Percentiles rank a stretch among this genome's conserved stretches.
These are phyloP conservation scores for Madurella mycetomatis DNA, from an alignment of 2,329 filamentous ascomycete genomes.

Conservation along the genomic window DNA sequence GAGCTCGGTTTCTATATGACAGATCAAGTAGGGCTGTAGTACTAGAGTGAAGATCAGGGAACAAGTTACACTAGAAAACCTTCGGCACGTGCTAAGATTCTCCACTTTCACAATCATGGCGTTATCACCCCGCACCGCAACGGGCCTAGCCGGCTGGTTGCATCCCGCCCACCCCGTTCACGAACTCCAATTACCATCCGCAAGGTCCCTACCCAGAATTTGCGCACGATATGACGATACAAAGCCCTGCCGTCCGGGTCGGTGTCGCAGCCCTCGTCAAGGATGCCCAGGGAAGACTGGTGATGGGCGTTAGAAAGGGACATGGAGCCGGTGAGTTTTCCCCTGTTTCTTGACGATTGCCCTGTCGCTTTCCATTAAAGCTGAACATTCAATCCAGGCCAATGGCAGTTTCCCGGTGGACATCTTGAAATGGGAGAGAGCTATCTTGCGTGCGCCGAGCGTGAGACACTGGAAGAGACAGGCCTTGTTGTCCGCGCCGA, in stretches of 20 bases:
- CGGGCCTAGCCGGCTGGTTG: no score
- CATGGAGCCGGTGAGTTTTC: slow-evolving; percentile 43
- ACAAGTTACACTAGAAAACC: no score
- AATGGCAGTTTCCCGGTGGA: slow-evolving; percentile 65
- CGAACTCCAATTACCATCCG: not conserved
- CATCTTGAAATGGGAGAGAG: slow-evolving; percentile 68
- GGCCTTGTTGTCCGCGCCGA: slow-evolving; percentile 52
- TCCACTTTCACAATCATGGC: no score
- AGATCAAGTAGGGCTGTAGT: no score
- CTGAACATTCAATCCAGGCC: slow-evolving; percentile 11
- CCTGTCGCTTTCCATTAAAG: not conserved
- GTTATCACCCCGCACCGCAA: no score
- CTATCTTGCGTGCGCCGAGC: slow-evolving; percentile 56
- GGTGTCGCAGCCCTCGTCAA: slow-evolving; percentile 47
- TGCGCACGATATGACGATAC: slow-evolving; percentile 1
- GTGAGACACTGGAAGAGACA: slow-evolving; percentile 69
- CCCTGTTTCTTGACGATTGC: not conserved
- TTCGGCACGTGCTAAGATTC: no score
- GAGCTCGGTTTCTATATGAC: no score
- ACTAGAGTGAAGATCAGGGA: no score
- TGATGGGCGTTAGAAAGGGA: slow-evolving; percentile 45
- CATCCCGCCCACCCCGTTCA: no score
- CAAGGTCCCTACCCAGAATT: not conserved
- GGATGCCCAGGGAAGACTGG: slow-evolving; percentile 39
- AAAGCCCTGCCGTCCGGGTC: slow-evolving; percentile 36